phyloP scores from a whole-genome alignment of 106 monocot species.

The Agapanthus africanus region DNA sequence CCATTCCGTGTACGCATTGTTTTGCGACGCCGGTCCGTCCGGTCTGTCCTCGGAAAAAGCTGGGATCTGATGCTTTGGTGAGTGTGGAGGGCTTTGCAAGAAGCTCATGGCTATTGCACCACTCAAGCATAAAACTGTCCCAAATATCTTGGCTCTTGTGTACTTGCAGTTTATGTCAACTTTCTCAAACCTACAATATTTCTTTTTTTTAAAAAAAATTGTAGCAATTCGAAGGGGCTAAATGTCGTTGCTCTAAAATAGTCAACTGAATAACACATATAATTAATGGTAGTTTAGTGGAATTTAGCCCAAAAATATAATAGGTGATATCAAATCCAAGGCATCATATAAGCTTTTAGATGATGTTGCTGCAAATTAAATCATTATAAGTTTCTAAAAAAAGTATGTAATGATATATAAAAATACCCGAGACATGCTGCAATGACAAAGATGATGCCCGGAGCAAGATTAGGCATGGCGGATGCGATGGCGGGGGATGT shows the following conservation, averaged over 20 bases:
- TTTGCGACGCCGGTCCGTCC: background rate
- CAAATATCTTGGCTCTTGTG: slow-evolving; percentile 40
- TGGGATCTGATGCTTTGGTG: background rate
- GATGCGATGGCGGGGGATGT: slow-evolving; percentile 58
- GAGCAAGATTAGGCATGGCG: slow-evolving; percentile 67
- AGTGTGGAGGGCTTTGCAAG: slow-evolving; percentile 32
- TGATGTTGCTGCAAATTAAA: no score
- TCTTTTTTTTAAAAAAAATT: no score
- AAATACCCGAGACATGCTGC: slow-evolving; percentile 43
- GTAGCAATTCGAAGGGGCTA: no score
- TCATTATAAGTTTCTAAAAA: no score
- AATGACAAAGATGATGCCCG: slow-evolving; percentile 62
- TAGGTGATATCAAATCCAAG: no score
- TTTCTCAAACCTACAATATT: slow-evolving; percentile 67
- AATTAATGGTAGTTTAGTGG: no score
- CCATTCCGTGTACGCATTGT: slow-evolving; percentile 26
- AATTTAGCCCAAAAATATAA: no score
- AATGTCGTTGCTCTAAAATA: no score
- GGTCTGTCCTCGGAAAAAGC: no score
- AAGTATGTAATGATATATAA: background rate
- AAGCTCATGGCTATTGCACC: slow-evolving; percentile 49
- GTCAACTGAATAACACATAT: no score
- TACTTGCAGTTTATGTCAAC: slow-evolving; percentile 44
- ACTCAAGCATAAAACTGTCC: slow-evolving; percentile 47
- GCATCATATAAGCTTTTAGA: no score